phyloP scores from a whole-genome alignment of 2,329 filamentous ascomycete species.

The Drechslera avenae region DNA sequence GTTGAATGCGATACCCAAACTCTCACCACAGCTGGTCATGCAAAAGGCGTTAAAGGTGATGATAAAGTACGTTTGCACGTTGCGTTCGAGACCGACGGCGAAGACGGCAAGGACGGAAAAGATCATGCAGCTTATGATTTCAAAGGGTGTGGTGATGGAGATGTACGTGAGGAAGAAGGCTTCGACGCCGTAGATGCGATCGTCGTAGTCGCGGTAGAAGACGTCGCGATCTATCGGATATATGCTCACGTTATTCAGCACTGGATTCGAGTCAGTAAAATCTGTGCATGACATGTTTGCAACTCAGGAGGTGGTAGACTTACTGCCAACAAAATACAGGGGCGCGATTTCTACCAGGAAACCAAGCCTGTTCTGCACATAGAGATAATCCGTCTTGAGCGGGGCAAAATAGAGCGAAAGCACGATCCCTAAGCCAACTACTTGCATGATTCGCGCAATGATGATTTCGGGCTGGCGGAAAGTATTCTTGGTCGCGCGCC shows the following conservation, averaged over 20 bases:
- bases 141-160: constrained; percentile 72
- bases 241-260: constrained; percentile 78
- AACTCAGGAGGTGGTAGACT: neutral
- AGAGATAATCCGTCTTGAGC: constrained; percentile 69
- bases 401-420: constrained; percentile 67
- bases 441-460: constrained; percentile 46
- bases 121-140: constrained; percentile 67
- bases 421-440: constrained; percentile 45
- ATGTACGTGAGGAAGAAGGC: constrained; percentile 75
- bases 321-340: constrained; percentile 72
- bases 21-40: constrained; percentile 76
- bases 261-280: constrained; percentile 3
- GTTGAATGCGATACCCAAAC: constrained; percentile 79
- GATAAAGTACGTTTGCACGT: constrained; percentile 69
- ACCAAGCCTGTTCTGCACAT: constrained; percentile 74
- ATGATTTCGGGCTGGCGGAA: constrained; percentile 47
- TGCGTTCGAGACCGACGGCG: constrained; percentile 68
- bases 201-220: constrained; percentile 77
- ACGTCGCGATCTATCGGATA: constrained; percentile 75
- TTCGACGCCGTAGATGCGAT: constrained; percentile 72
- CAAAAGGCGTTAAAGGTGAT: constrained; percentile 72
- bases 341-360: constrained; percentile 74
- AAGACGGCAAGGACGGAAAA: constrained; percentile 69
- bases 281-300: too few relatives aligned
- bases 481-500: constrained; percentile 69